Evolutionary conservation across 352 stramenopile species (phyloP).

Genomic region (Globisporangium abappressorium): DNA sequence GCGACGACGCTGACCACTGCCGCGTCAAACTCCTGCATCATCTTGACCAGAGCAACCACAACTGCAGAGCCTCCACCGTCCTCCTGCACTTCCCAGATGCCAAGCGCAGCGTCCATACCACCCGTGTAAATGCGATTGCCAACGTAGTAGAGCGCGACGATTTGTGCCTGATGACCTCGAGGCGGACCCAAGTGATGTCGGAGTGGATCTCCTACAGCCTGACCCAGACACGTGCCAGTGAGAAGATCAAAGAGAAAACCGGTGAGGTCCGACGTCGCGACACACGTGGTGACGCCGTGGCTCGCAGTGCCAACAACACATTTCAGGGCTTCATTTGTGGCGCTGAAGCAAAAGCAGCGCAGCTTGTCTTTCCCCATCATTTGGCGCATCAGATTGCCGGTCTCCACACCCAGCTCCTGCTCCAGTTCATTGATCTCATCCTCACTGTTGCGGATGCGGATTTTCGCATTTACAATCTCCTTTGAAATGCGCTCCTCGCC

Average conservation of each 20-base stretch:
- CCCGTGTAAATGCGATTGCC: conserved; percentile 67
- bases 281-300: conserved; percentile 58
- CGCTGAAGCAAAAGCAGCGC: conserved; percentile 75
- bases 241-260: conserved; percentile 64
- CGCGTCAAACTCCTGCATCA: conserved; percentile 72
- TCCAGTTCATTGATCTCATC: conserved; percentile 72
- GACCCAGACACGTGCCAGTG: conserved; percentile 56
- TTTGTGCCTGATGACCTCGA: conserved; percentile 61
- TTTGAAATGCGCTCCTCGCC: conserved; percentile 53
- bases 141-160: conserved; percentile 63
- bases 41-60: conserved; percentile 36
- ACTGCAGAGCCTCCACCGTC: conserved; percentile 49
- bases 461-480: conserved; percentile 60
- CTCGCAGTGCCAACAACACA: conserved; percentile 73
- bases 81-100: conserved; percentile 64
- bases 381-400: conserved; percentile 68
- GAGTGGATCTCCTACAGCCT: conserved; percentile 56
- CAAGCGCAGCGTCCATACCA: conserved; percentile 55
- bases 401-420: conserved; percentile 62
- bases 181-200: conserved; percentile 65
- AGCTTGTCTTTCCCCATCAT: conserved; percentile 59
- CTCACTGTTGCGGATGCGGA: conserved; percentile 62
- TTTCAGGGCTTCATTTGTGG: conserved; percentile 64
- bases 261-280: conserved; percentile 45
- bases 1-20: conserved; percentile 66